Evolutionary conservation across 306 rosid species (phyloP).

Genomic region (Cercis canadensis): DNA sequence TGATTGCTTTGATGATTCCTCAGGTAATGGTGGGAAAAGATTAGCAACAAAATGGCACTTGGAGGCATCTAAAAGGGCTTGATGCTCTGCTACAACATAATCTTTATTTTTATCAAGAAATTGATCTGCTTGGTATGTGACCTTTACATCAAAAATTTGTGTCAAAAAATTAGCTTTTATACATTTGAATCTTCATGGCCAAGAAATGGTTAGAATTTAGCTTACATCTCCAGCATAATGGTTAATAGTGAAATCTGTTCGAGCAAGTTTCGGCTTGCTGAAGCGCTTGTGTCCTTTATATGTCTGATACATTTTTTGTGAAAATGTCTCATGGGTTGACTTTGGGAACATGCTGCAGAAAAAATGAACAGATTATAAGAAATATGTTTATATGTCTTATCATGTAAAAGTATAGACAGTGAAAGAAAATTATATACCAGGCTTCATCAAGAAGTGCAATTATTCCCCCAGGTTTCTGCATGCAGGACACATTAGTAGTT

Average conservation of each 20-base stretch:
- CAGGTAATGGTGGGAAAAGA: slow-evolving; percentile 82
- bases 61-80: slow-evolving; percentile 75
- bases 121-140: slow-evolving; percentile 79
- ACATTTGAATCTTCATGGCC: slow-evolving; percentile 7
- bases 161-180: slow-evolving; percentile 27
- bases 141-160: slow-evolving; percentile 49
- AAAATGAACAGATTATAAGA: slow-evolving; percentile 14
- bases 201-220: slow-evolving; percentile 9
- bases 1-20: slow-evolving; percentile 85
- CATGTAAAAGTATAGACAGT: slow-evolving; percentile 15
- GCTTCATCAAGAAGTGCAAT: slow-evolving; percentile 96
- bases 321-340: slow-evolving; percentile 90
- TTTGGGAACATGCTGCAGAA: slow-evolving; percentile 88
- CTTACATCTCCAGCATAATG: slow-evolving; percentile 94
- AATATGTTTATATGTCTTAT: slow-evolving; percentile 9
- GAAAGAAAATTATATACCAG: slow-evolving; percentile 62
- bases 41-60: slow-evolving; percentile 73
- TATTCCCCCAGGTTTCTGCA: slow-evolving; percentile 96
- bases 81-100: slow-evolving; percentile 91
- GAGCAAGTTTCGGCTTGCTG: slow-evolving; percentile 87
- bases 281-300: slow-evolving; percentile 83
- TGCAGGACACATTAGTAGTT: slow-evolving; percentile 19
- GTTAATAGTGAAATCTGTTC: slow-evolving; percentile 78
- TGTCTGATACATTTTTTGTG: slow-evolving; percentile 91
- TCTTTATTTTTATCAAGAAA: slow-evolving; percentile 91